A percentile compares a stretch with the other conserved stretches of the same genome.
Evolutionary conservation across 192 early-diverging fungal genomes (phyloP).

Genomic region (Umbelopsis sp.): DNA sequence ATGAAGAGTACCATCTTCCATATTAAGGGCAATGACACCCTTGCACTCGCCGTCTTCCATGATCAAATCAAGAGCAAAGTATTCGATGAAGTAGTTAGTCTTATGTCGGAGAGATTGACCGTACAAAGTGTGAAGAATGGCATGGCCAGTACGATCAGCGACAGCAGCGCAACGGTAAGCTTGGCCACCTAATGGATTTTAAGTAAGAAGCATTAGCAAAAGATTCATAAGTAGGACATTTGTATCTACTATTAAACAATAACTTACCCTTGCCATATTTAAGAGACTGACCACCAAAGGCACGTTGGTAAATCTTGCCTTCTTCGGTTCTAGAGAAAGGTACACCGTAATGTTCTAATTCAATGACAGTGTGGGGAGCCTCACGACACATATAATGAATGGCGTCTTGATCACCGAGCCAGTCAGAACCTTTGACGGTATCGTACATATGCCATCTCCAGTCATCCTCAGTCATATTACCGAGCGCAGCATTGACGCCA

Average conservation of each 20-base stretch:
- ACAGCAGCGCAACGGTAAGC: conserved; percentile 97
- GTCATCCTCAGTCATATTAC: conserved; percentile 99
- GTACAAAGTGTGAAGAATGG: conserved; percentile 96
- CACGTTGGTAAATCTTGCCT: conserved; percentile 98
- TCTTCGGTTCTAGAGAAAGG: conserved; percentile 98
- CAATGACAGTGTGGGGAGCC: conserved; percentile 92
- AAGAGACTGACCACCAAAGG: conserved; percentile 96
- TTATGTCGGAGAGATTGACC: conserved; percentile 96
- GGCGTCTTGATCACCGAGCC: conserved; percentile 99
- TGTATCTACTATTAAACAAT: too few species aligned
- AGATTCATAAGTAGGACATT: background rate
- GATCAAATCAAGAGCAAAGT: conserved; percentile 97
- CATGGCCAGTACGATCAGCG: conserved; percentile 97
- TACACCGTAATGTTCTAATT: conserved; percentile 98
- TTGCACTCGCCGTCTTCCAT: conserved; percentile 98
- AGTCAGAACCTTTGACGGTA: conserved; percentile 98
- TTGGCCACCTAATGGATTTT: conserved; percentile 71
- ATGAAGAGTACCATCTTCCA: conserved; percentile 98
- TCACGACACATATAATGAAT: conserved; percentile 99
- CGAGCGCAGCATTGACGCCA: conserved; percentile 98
- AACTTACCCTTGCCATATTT: conserved; percentile 88
- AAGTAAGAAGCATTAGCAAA: background rate
- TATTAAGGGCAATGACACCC: conserved; percentile 94
- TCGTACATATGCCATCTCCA: conserved; percentile 99
- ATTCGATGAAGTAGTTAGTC: conserved; percentile 98